A percentile compares a stretch with the other conserved stretches of the same genome.
Evolutionary conservation across 2,329 filamentous ascomycete species (phyloP).

Genomic region (Plenodomus lindquistii): DNA sequence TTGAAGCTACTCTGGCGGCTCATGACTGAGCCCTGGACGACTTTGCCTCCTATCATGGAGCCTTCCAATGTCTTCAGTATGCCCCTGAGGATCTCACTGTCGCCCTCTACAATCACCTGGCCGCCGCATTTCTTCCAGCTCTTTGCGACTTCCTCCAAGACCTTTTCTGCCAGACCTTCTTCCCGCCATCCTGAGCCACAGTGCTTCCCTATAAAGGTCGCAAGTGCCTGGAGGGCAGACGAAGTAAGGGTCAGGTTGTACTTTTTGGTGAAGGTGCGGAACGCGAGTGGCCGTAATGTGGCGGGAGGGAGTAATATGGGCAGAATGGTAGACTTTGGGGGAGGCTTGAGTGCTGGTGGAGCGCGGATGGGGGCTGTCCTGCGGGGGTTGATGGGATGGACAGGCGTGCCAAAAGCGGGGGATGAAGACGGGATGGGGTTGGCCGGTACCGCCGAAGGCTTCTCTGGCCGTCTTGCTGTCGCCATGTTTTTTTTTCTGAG

Average conservation of each 20-base stretch:
- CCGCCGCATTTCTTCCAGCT: slow-evolving; percentile 90
- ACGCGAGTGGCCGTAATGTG: slow-evolving; percentile 85
- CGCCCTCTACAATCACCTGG: slow-evolving; percentile 88
- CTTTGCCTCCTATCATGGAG: slow-evolving; percentile 83
- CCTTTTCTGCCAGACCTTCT: slow-evolving; percentile 87
- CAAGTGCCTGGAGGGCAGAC: slow-evolving; percentile 80
- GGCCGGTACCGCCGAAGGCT: slow-evolving; percentile 32
- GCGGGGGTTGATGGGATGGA: slow-evolving; percentile 71
- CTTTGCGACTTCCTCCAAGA: slow-evolving; percentile 88
- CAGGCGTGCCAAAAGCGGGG: slow-evolving; percentile 85
- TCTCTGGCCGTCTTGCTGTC: slow-evolving; percentile 34
- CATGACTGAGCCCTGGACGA: slow-evolving; percentile 60
- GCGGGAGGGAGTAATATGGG: slow-evolving; percentile 88
- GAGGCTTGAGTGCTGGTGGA: slow-evolving; percentile 56
- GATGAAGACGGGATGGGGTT: slow-evolving; percentile 83
- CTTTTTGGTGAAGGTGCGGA: slow-evolving; percentile 96
- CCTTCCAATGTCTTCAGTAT: slow-evolving; percentile 85
- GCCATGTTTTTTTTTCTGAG: slow-evolving; percentile 23
- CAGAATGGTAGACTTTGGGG: slow-evolving; percentile 66
- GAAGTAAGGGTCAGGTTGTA: slow-evolving; percentile 92
- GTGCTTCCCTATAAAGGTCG: slow-evolving; percentile 87
- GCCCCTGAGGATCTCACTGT: slow-evolving; percentile 68
- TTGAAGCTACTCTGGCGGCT: slow-evolving; percentile 67
- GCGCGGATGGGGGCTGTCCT: slow-evolving; percentile 47
- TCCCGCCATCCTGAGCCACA: slow-evolving; percentile 97